phyloP scores from a whole-genome alignment of 75 land plant species.

The Sequoiadendron giganteum region DNA sequence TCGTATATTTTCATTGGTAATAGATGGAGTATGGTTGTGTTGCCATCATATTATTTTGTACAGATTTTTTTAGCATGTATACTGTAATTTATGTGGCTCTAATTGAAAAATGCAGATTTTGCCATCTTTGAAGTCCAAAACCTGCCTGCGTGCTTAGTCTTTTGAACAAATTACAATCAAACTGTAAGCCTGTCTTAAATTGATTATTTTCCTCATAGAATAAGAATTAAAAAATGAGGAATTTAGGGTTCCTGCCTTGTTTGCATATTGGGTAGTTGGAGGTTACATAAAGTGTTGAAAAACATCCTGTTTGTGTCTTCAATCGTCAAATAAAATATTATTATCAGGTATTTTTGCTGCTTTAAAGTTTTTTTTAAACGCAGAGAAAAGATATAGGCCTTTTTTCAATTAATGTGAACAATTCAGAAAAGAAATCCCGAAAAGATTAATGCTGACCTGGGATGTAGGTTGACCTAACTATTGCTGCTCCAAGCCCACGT shows the following conservation, averaged over 20 bases:
- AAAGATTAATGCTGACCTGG: neutral
- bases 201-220: neutral
- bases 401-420: neutral
- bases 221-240: neutral
- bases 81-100: neutral
- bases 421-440: neutral
- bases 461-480: neutral
- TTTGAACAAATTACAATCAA: neutral
- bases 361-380: neutral
- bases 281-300: neutral
- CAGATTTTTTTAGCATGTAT: neutral
- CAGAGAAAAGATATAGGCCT: neutral
- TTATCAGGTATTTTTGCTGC: neutral
- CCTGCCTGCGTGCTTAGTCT: neutral
- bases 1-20: neutral
- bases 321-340: neutral
- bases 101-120: neutral
- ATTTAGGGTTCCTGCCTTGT: neutral
- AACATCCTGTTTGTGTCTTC: neutral
- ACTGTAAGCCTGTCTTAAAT: neutral
- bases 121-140: neutral
- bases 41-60: neutral
- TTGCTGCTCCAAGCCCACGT: neutral
- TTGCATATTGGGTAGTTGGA: neutral
- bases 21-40: neutral